Base-by-base conservation (phyloP, 345 rosid genomes). In the Nephelium lappaceum region DNA sequence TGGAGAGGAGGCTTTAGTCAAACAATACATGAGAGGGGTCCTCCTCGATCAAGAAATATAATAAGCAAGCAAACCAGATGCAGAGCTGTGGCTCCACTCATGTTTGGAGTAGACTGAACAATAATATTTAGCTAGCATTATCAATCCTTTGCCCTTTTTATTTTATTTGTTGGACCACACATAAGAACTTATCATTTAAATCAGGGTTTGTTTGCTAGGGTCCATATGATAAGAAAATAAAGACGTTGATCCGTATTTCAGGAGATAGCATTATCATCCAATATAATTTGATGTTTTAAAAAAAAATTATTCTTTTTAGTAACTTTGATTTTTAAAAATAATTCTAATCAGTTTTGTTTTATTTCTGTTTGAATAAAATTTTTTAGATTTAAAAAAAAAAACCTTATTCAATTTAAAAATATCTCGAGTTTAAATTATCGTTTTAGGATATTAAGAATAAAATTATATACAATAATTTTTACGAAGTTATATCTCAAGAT, bases 21-120 rank as follows among this genome's bases (percentile, higher is more conserved):
- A 61, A 49, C 21, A 39, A 57, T 19, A 60, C 24, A 4, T 41
- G 6, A 49, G 62, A 36, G 47, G 76, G 62, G 71, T 45, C 78
- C 78, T 45, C 62, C 78, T 75, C 70, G 11, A 45, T 60, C 55
- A 31, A 31, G 36, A 38, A 8, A 6, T 38, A 23, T 60, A 12
- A 14, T 8, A 60, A 47, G 39, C 58, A 15, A 16, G 58, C 58
- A 53, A 53, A 73, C 38, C 77, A 41, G 67, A 15, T 24, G 57
- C 58, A 15, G 57, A 41, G 9, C 11, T 45, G 4, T 15, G 77
- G 77, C 77, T 73, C 77, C 68, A 73, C 68, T 3, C 16, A 19
- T 36, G 43, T 18, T 16, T 66, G 45, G 45, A 38, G 24, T 16
- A 8, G 23, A 3, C 65, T 11, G 15, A 12, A 15, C 65, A 58